Evolutionary conservation across 1,139 yeast genomes (phyloP).

Genomic region (Yamadazyma songkhlaensis): DNA sequence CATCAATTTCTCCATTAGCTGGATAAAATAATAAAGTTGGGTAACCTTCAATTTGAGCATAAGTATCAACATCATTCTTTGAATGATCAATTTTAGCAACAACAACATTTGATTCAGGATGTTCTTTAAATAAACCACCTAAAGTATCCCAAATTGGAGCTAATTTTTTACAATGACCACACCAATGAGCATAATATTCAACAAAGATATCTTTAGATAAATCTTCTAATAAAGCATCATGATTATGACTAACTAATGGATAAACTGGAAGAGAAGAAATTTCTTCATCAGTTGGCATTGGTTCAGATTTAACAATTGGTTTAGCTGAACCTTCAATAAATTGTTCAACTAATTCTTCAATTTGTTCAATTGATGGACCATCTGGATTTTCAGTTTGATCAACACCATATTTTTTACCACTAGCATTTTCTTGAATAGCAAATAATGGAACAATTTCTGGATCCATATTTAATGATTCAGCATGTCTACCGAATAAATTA

Average conservation of each 20-base stretch:
- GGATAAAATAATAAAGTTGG: slow-evolving; percentile 93
- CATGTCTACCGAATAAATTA: slow-evolving; percentile 78
- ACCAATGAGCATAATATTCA: slow-evolving; percentile 98
- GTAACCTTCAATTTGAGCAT: slow-evolving; percentile 72
- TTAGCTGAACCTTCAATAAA: slow-evolving; percentile 62
- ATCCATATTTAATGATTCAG: slow-evolving; percentile 81
- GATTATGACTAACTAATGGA: slow-evolving; percentile 83
- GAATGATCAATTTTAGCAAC: slow-evolving; percentile 91
- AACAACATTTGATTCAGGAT: slow-evolving; percentile 46
- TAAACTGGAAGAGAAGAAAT: slow-evolving; percentile 69
- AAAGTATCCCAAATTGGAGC: slow-evolving; percentile 92
- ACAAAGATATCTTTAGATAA: slow-evolving; percentile 80
- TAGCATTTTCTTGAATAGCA: slow-evolving; percentile 71
- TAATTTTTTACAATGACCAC: slow-evolving; percentile 96
- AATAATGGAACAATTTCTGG: slow-evolving; percentile 83
- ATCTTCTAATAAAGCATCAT: slow-evolving; percentile 67
- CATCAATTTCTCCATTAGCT: slow-evolving; percentile 74
- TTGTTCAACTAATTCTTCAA: slow-evolving; percentile 62
- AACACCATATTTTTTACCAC: slow-evolving; percentile 75
- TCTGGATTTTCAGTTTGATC: slow-evolving; percentile 42
- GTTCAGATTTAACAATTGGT: slow-evolving; percentile 83
- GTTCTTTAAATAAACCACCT: slow-evolving; percentile 58
- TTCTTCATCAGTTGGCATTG: slow-evolving; percentile 67
- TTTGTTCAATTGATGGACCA: slow-evolving; percentile 33
- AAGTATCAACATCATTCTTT: slow-evolving; percentile 77